Percentiles rank a stretch among this genome's conserved stretches.
Conservation (phyloP, 1,284 basidiomycete genomes). For the Sporisorium iseilematis-ciliati region DNA sequence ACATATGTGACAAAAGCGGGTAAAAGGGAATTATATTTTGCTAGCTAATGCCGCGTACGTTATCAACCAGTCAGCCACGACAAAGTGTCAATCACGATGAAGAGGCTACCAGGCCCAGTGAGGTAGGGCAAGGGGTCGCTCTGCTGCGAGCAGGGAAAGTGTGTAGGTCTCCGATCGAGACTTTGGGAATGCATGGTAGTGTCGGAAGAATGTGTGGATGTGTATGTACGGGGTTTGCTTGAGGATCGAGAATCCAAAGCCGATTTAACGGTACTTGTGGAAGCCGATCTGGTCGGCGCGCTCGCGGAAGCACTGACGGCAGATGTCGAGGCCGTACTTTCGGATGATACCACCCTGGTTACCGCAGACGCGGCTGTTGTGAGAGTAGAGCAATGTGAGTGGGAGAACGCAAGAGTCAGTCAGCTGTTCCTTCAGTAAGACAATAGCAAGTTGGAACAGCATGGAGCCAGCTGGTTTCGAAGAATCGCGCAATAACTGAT, state of each 20-base stretch:
- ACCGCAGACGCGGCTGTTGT: slow-evolving; percentile 66
- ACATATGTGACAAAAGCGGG: slow-evolving; percentile 41
- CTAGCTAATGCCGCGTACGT: slow-evolving; percentile 30
- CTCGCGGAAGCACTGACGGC: slow-evolving; percentile 70
- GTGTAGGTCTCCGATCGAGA: slow-evolving; percentile 28
- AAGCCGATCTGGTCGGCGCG: slow-evolving; percentile 69
- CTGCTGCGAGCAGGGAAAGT: slow-evolving; percentile 20
- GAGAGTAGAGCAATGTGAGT: background rate
- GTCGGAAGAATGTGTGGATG: slow-evolving; percentile 2
- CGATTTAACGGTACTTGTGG: slow-evolving; percentile 60
- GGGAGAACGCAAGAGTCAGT: slow-evolving; percentile 14
- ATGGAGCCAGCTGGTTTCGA: background rate
- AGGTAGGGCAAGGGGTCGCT: slow-evolving; percentile 19
- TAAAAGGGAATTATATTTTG: slow-evolving; percentile 13
- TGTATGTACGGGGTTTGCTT: slow-evolving; percentile 11
- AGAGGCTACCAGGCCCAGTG: slow-evolving; percentile 20
- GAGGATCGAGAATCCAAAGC: background rate
- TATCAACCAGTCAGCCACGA: slow-evolving; percentile 27
- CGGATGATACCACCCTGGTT: slow-evolving; percentile 69
- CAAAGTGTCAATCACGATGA: slow-evolving; percentile 1
- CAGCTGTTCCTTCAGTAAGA: background rate
- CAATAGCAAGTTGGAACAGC: background rate
- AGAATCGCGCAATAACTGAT: background rate
- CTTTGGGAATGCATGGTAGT: slow-evolving; percentile 41
- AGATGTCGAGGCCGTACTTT: slow-evolving; percentile 69